These are phyloP conservation scores for Sinapis alba DNA, from an alignment of 441 rosid species.

Conservation along the genomic window DNA sequence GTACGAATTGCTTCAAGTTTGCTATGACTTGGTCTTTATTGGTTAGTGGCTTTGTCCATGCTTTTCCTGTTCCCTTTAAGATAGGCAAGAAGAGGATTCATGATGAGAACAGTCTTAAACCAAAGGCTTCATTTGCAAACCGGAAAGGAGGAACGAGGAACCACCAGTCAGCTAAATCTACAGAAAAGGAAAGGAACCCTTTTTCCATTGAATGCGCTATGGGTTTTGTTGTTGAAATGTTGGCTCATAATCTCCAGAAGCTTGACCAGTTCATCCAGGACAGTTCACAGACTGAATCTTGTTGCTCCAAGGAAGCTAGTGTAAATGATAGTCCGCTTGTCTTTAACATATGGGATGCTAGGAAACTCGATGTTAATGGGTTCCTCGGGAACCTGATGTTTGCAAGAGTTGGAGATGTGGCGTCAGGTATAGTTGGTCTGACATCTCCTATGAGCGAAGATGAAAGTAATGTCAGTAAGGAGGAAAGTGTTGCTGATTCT, in stretches of 20 bases:
- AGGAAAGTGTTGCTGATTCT: constrained; percentile 58
- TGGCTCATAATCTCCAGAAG: constrained; percentile 71
- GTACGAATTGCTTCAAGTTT: constrained; percentile 79
- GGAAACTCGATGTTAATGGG: constrained; percentile 73
- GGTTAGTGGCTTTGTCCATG: constrained; percentile 72
- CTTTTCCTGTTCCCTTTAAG: constrained; percentile 70
- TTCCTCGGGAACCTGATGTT: constrained; percentile 81
- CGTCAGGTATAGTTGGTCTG: constrained; percentile 73
- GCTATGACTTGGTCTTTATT: constrained; percentile 78
- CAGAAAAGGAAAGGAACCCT: not conserved
- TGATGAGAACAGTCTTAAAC: constrained; percentile 46
- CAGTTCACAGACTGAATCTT: constrained; percentile 36
- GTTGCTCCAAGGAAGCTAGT: constrained; percentile 36
- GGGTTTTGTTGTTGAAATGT: constrained; percentile 63
- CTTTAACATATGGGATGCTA: constrained; percentile 73
- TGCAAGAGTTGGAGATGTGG: constrained; percentile 89
- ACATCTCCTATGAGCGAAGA: constrained; percentile 63
- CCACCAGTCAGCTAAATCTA: constrained; percentile 14
- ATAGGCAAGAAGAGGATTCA: constrained; percentile 56
- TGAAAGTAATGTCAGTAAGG: constrained; percentile 51
- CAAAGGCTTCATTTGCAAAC: constrained; percentile 38
- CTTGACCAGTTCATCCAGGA: constrained; percentile 58
- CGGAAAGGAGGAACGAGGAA: constrained; percentile 43
- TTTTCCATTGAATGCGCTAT: constrained; percentile 57
- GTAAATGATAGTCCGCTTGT: constrained; percentile 52